phyloP scores from a whole-genome alignment of 2,329 filamentous ascomycete species.

The Tolypocladium nubicola region DNA sequence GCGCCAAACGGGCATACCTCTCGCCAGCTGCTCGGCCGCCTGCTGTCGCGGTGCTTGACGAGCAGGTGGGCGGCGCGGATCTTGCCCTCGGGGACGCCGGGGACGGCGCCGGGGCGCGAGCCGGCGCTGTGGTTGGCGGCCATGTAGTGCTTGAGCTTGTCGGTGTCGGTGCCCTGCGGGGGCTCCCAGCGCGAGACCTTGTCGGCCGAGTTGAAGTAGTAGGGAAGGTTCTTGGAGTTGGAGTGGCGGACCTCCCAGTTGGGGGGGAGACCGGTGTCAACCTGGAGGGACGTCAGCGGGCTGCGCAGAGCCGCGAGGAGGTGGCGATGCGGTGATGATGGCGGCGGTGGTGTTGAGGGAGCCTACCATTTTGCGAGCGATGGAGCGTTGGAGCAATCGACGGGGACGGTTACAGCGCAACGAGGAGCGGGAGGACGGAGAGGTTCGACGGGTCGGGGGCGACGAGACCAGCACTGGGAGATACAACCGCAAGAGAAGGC shows the following conservation, averaged over 20 bases:
- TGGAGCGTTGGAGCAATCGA: neutral
- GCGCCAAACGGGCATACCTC: conserved; percentile 37
- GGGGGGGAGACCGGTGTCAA: conserved; percentile 69
- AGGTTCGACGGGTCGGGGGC: neutral
- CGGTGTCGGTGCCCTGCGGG: conserved; percentile 75
- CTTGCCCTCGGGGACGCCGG: conserved; percentile 55
- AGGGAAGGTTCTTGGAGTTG: conserved; percentile 96
- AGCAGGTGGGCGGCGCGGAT: conserved; percentile 89
- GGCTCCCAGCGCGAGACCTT: conserved; percentile 95
- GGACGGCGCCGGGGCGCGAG: conserved; percentile 26
- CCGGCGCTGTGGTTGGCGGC: conserved; percentile 66
- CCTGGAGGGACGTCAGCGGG: conserved; percentile 24
- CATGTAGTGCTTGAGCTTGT: conserved; percentile 93
- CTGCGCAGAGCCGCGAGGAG: neutral
- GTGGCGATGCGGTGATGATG: neutral
- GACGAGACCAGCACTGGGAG: neutral
- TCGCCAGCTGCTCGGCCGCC: conserved; percentile 86
- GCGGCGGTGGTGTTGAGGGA: neutral
- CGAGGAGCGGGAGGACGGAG: neutral
- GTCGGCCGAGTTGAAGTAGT: conserved; percentile 88
- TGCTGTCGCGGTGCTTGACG: conserved; percentile 84
- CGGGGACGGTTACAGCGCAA: neutral
- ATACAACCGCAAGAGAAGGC: neutral
- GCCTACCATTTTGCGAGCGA: neutral
- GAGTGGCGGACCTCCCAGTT: conserved; percentile 96